Conservation (phyloP, 257 asterid species). For the Vinca minor region DNA sequence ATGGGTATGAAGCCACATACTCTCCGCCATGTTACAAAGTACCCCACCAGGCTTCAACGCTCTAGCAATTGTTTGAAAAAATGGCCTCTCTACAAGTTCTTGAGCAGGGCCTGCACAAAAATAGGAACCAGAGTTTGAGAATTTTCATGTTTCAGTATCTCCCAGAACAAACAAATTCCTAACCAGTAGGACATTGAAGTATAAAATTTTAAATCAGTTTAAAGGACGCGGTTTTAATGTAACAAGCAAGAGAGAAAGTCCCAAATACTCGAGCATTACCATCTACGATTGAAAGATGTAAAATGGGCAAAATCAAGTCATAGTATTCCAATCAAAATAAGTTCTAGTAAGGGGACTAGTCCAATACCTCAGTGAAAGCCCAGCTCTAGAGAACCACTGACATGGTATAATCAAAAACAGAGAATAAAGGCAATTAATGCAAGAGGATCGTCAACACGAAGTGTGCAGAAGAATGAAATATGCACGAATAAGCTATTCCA, state of each 20-base stretch:
- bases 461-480: background rate
- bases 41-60: slow-evolving; percentile 93
- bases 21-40: slow-evolving; percentile 96
- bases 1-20: slow-evolving; percentile 99
- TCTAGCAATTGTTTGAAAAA: slow-evolving; percentile 71
- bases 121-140: background rate
- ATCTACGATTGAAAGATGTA: no score
- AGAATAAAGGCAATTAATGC: background rate
- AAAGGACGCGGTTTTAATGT: background rate
- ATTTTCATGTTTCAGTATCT: background rate
- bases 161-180: background rate
- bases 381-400: background rate
- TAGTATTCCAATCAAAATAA: background rate
- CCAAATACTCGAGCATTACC: no score
- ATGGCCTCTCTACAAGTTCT: slow-evolving; percentile 92
- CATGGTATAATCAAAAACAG: no score
- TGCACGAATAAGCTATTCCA: background rate
- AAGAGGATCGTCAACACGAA: background rate
- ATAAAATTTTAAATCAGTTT: background rate
- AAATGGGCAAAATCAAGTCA: background rate
- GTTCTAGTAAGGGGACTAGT: background rate
- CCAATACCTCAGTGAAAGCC: background rate
- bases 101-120: slow-evolving; percentile 69
- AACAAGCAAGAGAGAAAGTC: background rate
- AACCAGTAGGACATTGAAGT: background rate